A percentile compares a stretch with the other conserved stretches of the same genome.
phyloP scores from a whole-genome alignment of 495 filamentous ascomycete genomes.

The Cercophora samala region DNA sequence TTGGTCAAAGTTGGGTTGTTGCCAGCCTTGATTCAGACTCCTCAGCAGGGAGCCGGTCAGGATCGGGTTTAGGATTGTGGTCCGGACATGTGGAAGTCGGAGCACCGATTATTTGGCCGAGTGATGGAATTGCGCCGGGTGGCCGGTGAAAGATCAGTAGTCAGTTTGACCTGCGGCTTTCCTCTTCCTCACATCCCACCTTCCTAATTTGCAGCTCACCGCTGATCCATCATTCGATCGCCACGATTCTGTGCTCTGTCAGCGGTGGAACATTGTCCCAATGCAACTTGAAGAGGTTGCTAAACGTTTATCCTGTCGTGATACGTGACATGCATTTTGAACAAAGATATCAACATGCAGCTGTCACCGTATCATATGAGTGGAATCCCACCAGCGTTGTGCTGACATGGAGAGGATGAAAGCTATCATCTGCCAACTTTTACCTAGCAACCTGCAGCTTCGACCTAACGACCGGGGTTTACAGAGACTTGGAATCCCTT shows the following conservation, averaged over 20 bases:
- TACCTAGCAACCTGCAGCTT: no score
- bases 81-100: neutral
- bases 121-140: neutral
- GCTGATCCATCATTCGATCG: constrained; percentile 4
- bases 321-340: neutral
- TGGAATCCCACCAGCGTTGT: neutral
- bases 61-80: neutral
- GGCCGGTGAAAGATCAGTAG: neutral
- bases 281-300: neutral
- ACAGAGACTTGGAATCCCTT: no score
- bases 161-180: neutral
- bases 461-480: no score
- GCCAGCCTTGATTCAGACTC: neutral
- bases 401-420: neutral
- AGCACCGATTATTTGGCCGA: neutral
- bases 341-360: neutral
- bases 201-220: constrained; percentile 5
- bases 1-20: no score
- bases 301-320: neutral
- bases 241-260: neutral
- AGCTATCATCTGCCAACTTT: neutral
- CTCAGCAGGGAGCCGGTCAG: neutral
- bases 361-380: neutral
- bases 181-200: neutral
- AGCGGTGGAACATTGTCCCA: neutral